phyloP scores from a whole-genome alignment of 768 basidiomycete species.

The Hypholoma fasciculare region DNA sequence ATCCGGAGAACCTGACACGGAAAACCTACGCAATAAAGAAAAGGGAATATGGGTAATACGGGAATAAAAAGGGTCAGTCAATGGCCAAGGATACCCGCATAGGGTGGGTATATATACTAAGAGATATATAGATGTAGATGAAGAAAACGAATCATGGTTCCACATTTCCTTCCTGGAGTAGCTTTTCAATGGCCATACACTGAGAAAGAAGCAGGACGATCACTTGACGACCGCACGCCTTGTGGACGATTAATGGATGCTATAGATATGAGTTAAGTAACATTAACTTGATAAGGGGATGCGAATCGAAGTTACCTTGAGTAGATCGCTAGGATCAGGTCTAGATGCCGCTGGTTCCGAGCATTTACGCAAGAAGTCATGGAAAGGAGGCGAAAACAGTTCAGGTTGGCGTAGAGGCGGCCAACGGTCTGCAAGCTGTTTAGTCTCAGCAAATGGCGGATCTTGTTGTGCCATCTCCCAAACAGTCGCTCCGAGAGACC shows the following conservation, averaged over 20 bases:
- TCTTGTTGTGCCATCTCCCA: constrained; percentile 80
- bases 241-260: constrained; percentile 61
- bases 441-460: constrained; percentile 68
- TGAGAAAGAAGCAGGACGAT: constrained; percentile 65
- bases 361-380: constrained; percentile 70
- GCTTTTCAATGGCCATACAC: constrained; percentile 67
- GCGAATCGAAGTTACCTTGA: constrained; percentile 47
- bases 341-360: constrained; percentile 58
- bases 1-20: neutral
- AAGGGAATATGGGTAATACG: constrained; percentile 7
- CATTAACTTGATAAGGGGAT: neutral
- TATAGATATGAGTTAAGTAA: constrained; percentile 22
- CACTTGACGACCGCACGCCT: constrained; percentile 68
- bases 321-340: constrained; percentile 55
- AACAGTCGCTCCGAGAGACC: constrained; percentile 81
- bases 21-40: constrained; percentile 2
- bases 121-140: constrained; percentile 6
- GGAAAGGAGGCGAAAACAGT: constrained; percentile 65
- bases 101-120: constrained; percentile 6
- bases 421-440: constrained; percentile 62
- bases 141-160: constrained; percentile 5
- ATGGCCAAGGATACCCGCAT: constrained; percentile 2
- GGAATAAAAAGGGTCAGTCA: constrained; percentile 6
- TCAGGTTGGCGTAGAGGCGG: constrained; percentile 61
- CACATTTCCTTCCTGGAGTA: constrained; percentile 23